Evolutionary conservation across 1,284 basidiomycete genomes (phyloP).

Genomic region (Tremellales sp.): DNA sequence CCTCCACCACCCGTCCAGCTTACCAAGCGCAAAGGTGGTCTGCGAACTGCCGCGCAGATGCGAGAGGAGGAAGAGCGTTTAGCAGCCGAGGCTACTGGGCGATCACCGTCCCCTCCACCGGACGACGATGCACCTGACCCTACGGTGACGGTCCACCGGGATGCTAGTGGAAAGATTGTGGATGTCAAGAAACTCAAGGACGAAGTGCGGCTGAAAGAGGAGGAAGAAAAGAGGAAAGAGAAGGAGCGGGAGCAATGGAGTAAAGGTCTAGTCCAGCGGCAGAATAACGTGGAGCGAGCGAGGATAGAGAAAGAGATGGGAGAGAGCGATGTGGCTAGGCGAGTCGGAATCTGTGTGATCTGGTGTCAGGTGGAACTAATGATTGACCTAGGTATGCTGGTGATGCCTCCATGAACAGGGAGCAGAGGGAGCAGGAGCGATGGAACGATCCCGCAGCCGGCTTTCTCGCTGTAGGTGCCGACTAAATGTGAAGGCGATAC

Average conservation of each 20-base stretch:
- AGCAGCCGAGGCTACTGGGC: constrained; percentile 54
- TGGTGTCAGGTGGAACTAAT: neutral
- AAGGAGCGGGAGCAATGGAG: constrained; percentile 94
- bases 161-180: constrained; percentile 79
- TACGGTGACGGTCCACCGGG: constrained; percentile 92
- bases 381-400: constrained; percentile 58
- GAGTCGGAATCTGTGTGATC: constrained; percentile 14
- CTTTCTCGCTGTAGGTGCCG: constrained; percentile 79
- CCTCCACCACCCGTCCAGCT: constrained; percentile 42
- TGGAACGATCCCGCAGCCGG: constrained; percentile 95
- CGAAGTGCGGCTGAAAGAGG: constrained; percentile 71
- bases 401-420: constrained; percentile 79
- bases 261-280: constrained; percentile 84
- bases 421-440: constrained; percentile 69
- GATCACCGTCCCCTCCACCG: constrained; percentile 49
- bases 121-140: constrained; percentile 59
- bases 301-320: constrained; percentile 65
- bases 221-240: constrained; percentile 75
- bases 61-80: constrained; percentile 37
- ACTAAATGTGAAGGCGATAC: no score
- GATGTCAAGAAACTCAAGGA: constrained; percentile 79
- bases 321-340: constrained; percentile 66
- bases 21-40: constrained; percentile 58
- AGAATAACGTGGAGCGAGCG: constrained; percentile 64
- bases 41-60: constrained; percentile 61